Base-by-base conservation (phyloP, 768 basidiomycete species). In the Cystofilobasidium capitatum region DNA sequence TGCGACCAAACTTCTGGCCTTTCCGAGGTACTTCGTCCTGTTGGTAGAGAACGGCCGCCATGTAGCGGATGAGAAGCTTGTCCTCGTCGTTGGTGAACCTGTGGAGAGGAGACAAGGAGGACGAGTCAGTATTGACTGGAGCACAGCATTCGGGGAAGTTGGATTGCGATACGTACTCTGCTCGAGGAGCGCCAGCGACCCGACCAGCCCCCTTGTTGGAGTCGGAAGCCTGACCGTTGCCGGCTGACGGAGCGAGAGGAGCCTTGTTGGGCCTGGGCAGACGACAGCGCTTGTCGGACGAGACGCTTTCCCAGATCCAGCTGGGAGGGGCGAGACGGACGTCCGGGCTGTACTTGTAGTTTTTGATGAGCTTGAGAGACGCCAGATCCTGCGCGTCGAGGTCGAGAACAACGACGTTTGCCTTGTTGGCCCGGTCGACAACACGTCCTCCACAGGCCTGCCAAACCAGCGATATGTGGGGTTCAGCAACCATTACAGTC, bases 61-160 rank as follows among this genome's bases (percentile, higher is more conserved):
- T 88, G 75, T 83, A 91, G 74, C 91, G 88, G 58, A 93, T 86
- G 57, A 94, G 80, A 6, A 93, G 82, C 37, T 37, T 26, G 63
- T 64, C 63, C 29, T 64, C 63, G 20, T 64, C 39, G 2, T 22
- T 20, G 9, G 51, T 54, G 63, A 64, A 64, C 3, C 20, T 39
- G 16, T 35, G 2, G 22, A 22, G 35, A 22, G 22, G 60, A 20
- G 37, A 40, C 14, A 37, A 14, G 14, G 20, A 24, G 51, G 0
- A 1, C 3, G 7, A 39, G 8, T 7, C 20, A 26, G 5, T 16
- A 49, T 2, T 22, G 31, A 31, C 8, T 2, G 20, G 20, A 31
- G 14, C 29, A 26, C 4, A 45, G 44, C 31, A 24, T 31, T 31
- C 13, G 8, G 16, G 26, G 10, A 29, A 29, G 47, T 24, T 31